A percentile compares a stretch with the other conserved stretches of the same genome.
Evolutionary conservation across 345 rosid genomes (phyloP).

Genomic region (Citrus medica): DNA sequence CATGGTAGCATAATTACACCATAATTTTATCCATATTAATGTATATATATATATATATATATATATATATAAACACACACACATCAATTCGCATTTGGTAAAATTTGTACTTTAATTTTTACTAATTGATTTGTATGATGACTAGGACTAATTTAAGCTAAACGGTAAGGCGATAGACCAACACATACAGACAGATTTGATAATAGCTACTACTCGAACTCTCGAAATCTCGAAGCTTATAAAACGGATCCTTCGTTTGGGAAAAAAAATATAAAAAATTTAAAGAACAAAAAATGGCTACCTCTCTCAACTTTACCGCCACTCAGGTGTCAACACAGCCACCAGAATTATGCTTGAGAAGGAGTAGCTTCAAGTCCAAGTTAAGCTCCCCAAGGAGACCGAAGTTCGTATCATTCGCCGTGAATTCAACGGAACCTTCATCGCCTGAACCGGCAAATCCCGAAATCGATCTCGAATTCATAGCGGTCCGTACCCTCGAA

Average conservation of each 20-base stretch:
- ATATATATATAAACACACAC: too few species aligned
- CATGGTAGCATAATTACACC: too few species aligned
- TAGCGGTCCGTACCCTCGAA: slow-evolving; percentile 40
- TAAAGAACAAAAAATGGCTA: slow-evolving; percentile 31
- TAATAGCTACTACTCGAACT: not conserved
- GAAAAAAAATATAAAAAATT: not conserved
- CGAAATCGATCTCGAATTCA: slow-evolving; percentile 74
- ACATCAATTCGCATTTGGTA: too few species aligned
- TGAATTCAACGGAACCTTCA: slow-evolving; percentile 32
- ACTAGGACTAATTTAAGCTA: too few species aligned
- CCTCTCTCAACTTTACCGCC: slow-evolving; percentile 29
- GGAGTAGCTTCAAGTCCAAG: not conserved
- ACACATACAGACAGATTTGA: not conserved
- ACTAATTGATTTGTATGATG: too few species aligned
- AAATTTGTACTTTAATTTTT: too few species aligned
- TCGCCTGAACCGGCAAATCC: slow-evolving; percentile 35
- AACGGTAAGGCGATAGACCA: too few species aligned
- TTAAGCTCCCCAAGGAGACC: slow-evolving; percentile 12
- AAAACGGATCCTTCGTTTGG: not conserved
- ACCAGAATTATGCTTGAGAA: slow-evolving; percentile 18
- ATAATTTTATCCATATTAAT: too few species aligned
- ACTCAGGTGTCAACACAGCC: slow-evolving; percentile 5
- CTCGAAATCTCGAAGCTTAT: not conserved
- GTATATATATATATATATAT: too few species aligned
- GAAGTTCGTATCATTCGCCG: slow-evolving; percentile 16